A percentile compares a stretch with the other conserved stretches of the same genome.
Evolutionary conservation across 257 asterid species (phyloP).

Genomic region (Solanum chilense): DNA sequence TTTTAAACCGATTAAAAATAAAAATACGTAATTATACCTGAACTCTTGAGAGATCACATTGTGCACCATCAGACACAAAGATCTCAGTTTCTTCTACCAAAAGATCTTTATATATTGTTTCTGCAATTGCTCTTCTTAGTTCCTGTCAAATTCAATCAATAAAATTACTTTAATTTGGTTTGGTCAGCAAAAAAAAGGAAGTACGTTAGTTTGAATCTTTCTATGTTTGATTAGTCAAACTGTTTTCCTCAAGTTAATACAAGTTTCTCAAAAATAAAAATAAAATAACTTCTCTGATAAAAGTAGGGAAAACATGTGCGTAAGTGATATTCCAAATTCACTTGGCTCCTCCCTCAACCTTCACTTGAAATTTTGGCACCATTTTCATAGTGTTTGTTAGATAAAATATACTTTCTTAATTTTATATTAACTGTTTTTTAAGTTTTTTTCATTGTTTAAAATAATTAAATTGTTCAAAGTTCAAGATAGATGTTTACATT

Average conservation of each 20-base stretch:
- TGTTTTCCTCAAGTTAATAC: not conserved
- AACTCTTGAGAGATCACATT: conserved; percentile 73
- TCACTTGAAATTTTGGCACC: not conserved
- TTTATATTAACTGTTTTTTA: no score
- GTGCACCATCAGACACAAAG: conserved; percentile 87
- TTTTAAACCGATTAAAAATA: no score
- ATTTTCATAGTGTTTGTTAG: no score
- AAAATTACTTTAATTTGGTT: no score
- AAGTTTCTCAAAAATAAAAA: no score
- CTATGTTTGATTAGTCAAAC: not conserved
- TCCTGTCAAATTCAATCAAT: conserved; percentile 25
- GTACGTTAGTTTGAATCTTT: no score
- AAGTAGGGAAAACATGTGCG: not conserved
- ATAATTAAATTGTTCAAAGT: not conserved
- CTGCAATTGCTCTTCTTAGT: conserved; percentile 52
- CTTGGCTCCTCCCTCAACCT: not conserved
- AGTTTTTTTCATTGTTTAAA: no score
- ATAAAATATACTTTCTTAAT: no score
- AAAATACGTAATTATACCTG: conserved; percentile 30
- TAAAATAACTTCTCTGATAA: no score
- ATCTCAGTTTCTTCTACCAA: conserved; percentile 49
- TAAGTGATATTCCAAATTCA: no score
- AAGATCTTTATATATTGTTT: conserved; percentile 36
- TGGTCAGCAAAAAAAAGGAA: not conserved
- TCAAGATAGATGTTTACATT: no score